phyloP scores from a whole-genome alignment of 75 land plant species.

The Cunninghamia lanceolata region DNA sequence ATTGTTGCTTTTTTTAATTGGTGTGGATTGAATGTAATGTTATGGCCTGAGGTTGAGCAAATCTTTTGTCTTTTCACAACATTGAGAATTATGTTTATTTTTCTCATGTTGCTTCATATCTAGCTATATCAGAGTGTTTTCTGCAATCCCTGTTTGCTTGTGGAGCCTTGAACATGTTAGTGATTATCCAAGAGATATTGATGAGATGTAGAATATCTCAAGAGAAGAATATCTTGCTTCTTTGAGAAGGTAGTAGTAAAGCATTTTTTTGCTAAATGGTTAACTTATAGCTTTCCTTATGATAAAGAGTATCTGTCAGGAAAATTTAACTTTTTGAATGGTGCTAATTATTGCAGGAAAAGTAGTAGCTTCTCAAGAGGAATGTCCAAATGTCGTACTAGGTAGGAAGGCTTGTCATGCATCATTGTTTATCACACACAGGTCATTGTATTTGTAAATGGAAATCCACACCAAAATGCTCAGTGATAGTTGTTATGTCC shows the following conservation, averaged over 20 bases:
- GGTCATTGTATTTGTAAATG: no score
- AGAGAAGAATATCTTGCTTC: no score
- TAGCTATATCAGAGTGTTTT: neutral
- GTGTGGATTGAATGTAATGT: neutral
- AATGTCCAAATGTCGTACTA: neutral
- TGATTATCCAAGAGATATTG: conserved; percentile 91
- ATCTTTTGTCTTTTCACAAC: neutral
- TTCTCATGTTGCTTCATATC: neutral
- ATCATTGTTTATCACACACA: neutral
- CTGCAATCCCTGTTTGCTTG: no score
- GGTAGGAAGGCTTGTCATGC: neutral
- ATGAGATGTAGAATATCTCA: conserved; percentile 95
- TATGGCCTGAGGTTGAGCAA: neutral
- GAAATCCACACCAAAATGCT: no score
- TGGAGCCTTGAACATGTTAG: conserved; percentile 41
- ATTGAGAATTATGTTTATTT: neutral
- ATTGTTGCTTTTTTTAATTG: neutral
- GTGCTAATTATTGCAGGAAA: neutral
- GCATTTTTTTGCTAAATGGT: no score
- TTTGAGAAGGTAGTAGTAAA: conserved; percentile 57
- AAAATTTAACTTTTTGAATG: neutral
- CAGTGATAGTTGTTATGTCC: no score
- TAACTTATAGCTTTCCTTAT: neutral
- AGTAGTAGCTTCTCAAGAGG: conserved; percentile 7
- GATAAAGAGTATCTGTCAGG: neutral